phyloP scores from a whole-genome alignment of 2,329 filamentous ascomycete species.

The Pseudogymnoascus destructans region DNA sequence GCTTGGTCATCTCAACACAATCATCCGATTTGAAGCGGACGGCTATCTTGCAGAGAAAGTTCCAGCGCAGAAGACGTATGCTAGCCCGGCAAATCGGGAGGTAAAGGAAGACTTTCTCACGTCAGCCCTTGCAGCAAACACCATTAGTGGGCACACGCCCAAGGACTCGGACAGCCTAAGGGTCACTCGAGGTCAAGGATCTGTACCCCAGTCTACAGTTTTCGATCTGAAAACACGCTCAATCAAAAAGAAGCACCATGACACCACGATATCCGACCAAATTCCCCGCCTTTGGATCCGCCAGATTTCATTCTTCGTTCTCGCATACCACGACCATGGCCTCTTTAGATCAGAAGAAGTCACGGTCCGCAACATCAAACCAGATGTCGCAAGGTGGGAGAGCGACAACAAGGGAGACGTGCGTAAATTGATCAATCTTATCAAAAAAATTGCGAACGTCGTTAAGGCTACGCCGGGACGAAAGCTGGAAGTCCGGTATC shows the following conservation, averaged over 20 bases:
- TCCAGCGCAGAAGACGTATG: too few species aligned
- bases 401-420: constrained; percentile 22
- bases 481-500: constrained; percentile 21
- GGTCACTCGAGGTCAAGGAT: too few species aligned
- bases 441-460: constrained; percentile 19
- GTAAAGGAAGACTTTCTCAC: too few species aligned
- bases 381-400: constrained; percentile 32
- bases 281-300: constrained; percentile 36
- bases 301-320: constrained; percentile 38
- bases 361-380: constrained; percentile 23
- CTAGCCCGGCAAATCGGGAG: too few species aligned
- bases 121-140: too few species aligned
- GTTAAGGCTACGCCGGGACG: constrained; percentile 15
- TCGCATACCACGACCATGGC: constrained; percentile 35
- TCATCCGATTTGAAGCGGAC: too few species aligned
- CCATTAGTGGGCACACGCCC: too few species aligned
- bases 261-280: constrained; percentile 24
- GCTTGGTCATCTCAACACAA: too few species aligned
- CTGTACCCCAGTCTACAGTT: constrained; percentile 30
- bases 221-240: constrained; percentile 30
- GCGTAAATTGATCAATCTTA: constrained; percentile 15
- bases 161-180: too few species aligned
- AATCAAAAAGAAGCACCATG: not conserved
- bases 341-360: constrained; percentile 31
- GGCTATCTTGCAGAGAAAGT: too few species aligned